These are phyloP conservation scores for Heterobasidion parviporum DNA, from an alignment of 1,284 basidiomycete genomes.

Conservation along the genomic window DNA sequence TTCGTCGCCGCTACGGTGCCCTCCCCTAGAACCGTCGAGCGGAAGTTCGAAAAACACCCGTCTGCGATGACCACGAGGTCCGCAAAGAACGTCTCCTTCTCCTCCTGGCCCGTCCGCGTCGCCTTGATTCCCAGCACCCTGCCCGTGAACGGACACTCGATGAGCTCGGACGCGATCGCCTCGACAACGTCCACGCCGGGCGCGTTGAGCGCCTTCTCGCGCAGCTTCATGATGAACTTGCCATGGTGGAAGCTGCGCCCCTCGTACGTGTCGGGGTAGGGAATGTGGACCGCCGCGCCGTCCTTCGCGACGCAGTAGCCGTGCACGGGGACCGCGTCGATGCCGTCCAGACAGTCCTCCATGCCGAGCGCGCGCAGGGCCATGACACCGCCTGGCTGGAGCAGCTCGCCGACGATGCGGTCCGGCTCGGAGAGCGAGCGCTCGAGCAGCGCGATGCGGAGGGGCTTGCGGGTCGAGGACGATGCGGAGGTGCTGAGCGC, in stretches of 20 bases:
- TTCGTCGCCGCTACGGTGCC: conserved; percentile 46
- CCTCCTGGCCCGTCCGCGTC: conserved; percentile 27
- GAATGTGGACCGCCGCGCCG: conserved; percentile 71
- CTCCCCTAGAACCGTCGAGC: conserved; percentile 46
- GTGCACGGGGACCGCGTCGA: conserved; percentile 79
- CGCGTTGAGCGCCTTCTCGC: conserved; percentile 56
- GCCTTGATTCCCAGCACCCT: conserved; percentile 59
- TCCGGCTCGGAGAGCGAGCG: conserved; percentile 89
- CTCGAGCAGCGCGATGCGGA: conserved; percentile 80
- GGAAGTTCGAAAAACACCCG: conserved; percentile 90
- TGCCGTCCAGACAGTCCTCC: conserved; percentile 68
- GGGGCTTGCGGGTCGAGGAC: conserved; percentile 39
- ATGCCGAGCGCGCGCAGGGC: conserved; percentile 78
- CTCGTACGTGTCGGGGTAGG: conserved; percentile 71
- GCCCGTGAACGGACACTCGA: conserved; percentile 48
- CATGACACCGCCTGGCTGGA: conserved; percentile 89
- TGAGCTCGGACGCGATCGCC: conserved; percentile 73
- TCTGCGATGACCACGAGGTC: conserved; percentile 88
- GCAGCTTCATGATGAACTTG: conserved; percentile 78
- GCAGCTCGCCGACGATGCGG: conserved; percentile 94
- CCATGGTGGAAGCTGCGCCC: conserved; percentile 93
- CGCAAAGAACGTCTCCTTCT: conserved; percentile 54
- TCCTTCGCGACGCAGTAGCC: conserved; percentile 85
- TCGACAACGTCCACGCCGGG: conserved; percentile 71
- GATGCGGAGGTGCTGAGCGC: conserved; percentile 40